Evolutionary conservation across 2,329 filamentous ascomycete genomes (phyloP).

Genomic region (Bipolaris bicolor): DNA sequence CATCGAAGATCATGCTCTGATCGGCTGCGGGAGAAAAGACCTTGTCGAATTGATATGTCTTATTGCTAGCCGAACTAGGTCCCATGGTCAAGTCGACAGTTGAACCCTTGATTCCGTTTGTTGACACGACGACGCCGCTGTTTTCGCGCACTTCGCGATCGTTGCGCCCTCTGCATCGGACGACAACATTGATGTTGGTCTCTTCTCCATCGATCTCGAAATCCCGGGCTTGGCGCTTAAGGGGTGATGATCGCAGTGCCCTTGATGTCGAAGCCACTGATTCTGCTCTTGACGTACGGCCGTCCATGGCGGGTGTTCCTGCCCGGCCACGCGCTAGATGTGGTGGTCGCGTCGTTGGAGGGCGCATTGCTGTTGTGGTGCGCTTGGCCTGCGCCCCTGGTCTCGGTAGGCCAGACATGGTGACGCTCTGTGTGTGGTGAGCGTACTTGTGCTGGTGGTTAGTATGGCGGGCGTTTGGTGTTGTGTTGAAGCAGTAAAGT

Average conservation of each 20-base stretch:
- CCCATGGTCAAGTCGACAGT: constrained; percentile 89
- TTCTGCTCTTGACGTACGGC: constrained; percentile 71
- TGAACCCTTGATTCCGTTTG: constrained; percentile 86
- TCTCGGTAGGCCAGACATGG: constrained; percentile 63
- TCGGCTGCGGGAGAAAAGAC: constrained; percentile 96
- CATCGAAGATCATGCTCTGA: constrained; percentile 91
- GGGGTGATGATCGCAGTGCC: constrained; percentile 53
- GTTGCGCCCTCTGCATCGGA: constrained; percentile 89
- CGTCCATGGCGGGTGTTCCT: constrained; percentile 53
- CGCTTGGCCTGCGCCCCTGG: constrained; percentile 58
- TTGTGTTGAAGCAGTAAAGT: constrained; percentile 20
- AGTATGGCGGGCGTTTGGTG: constrained; percentile 15
- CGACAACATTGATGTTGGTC: constrained; percentile 97
- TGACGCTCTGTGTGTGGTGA: constrained; percentile 21
- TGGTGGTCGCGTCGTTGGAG: constrained; percentile 59
- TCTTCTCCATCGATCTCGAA: constrained; percentile 78
- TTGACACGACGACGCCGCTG: constrained; percentile 87
- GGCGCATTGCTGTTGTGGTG: constrained; percentile 58
- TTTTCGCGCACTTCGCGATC: constrained; percentile 93
- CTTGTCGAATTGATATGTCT: constrained; percentile 95
- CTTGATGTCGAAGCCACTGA: constrained; percentile 65
- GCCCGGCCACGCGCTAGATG: constrained; percentile 60
- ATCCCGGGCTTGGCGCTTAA: constrained; percentile 87
- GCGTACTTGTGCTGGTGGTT: constrained; percentile 26
- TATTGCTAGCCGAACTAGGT: constrained; percentile 89